Percentiles rank a stretch among this genome's conserved stretches.
Conservation (phyloP, 2,329 filamentous ascomycete species). For the Xenosphaeropsis pyriputrescens region DNA sequence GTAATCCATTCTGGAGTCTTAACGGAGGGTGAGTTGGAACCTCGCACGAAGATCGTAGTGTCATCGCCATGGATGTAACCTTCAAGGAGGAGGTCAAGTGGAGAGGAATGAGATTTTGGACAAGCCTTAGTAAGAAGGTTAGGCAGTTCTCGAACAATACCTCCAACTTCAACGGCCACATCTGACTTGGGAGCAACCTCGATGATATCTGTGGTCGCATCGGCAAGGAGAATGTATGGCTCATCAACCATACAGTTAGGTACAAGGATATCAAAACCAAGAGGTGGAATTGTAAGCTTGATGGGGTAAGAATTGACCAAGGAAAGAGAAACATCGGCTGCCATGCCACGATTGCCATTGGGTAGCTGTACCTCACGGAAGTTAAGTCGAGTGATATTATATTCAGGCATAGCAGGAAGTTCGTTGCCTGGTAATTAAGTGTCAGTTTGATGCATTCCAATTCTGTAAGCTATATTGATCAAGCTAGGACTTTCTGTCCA, state of each 20-base stretch:
- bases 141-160: conserved; percentile 59
- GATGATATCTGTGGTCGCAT: conserved; percentile 54
- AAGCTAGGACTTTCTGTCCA: conserved; percentile 36
- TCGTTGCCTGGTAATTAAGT: conserved; percentile 34
- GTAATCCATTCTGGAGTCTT: conserved; percentile 71
- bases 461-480: conserved; percentile 1
- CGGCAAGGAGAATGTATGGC: conserved; percentile 63
- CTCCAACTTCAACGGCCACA: conserved; percentile 55
- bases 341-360: conserved; percentile 43
- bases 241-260: conserved; percentile 63
- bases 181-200: conserved; percentile 52
- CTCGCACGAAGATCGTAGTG: conserved; percentile 71
- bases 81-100: conserved; percentile 67
- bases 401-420: conserved; percentile 64
- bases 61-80: conserved; percentile 70
- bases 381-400: conserved; percentile 69
- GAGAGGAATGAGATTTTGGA: conserved; percentile 64
- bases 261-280: conserved; percentile 75
- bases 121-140: conserved; percentile 58
- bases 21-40: conserved; percentile 49
- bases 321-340: conserved; percentile 61
- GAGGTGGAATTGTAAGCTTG: conserved; percentile 58
- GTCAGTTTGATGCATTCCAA: too few relatives aligned
- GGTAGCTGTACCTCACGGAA: conserved; percentile 55
- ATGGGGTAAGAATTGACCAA: conserved; percentile 69